A percentile compares a stretch with the other conserved stretches of the same genome.
Evolutionary conservation across 805 yeast genomes (phyloP).

Genomic region (Ogataea ramenticola): DNA sequence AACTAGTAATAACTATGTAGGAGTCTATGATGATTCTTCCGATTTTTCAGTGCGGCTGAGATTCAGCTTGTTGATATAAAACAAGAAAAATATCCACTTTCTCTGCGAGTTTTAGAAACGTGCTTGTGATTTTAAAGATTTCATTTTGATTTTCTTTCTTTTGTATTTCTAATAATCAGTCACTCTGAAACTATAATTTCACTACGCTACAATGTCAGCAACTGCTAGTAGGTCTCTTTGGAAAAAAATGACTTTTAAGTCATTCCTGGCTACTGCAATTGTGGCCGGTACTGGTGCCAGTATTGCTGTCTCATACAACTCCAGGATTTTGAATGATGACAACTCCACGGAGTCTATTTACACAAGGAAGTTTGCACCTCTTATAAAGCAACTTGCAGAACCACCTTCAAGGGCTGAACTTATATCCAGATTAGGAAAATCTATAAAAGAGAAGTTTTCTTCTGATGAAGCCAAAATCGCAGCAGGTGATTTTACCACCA

Average conservation of each 20-base stretch:
- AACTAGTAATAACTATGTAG: neutral
- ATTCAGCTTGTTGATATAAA: neutral
- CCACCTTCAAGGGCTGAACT: constrained; percentile 55
- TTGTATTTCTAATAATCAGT: neutral
- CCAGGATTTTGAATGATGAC: neutral
- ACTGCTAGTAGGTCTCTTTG: neutral
- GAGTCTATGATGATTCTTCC: neutral
- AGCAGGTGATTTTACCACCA: constrained; percentile 6
- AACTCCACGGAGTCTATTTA: neutral
- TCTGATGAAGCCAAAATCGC: neutral
- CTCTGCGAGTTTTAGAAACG: neutral
- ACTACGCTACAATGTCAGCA: neutral
- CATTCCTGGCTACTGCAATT: neutral
- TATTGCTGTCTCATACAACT: neutral
- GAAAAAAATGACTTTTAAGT: neutral
- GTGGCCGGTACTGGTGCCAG: neutral
- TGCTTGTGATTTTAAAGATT: too few species aligned
- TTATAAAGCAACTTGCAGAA: constrained; percentile 34
- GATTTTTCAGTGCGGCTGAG: neutral
- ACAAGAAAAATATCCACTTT: neutral
- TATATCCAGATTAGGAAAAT: constrained; percentile 35
- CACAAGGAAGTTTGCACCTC: constrained; percentile 27
- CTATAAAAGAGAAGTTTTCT: constrained; percentile 5
- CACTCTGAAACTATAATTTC: too few species aligned
- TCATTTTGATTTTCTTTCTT: too few species aligned